These are phyloP conservation scores for Nectriaceae sp. DNA, from an alignment of 2,329 filamentous ascomycete species.

Conservation along the genomic window DNA sequence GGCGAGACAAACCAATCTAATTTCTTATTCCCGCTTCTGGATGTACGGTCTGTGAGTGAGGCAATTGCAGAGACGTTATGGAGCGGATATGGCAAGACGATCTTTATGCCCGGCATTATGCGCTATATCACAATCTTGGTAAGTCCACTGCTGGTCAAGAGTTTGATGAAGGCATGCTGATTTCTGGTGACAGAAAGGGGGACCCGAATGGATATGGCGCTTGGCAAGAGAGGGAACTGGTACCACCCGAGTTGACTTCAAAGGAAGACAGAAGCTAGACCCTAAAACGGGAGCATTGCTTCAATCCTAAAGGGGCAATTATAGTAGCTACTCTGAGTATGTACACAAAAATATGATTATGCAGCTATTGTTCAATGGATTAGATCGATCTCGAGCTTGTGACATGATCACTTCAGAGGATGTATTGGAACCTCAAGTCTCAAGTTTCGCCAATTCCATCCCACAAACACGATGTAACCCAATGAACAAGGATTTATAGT, in stretches of 20 bases:
- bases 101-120: slow-evolving; percentile 33
- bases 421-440: too few relatives aligned
- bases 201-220: slow-evolving; percentile 21
- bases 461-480: too few relatives aligned
- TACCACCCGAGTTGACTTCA: slow-evolving; percentile 4
- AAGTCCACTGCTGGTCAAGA: slow-evolving; percentile 8
- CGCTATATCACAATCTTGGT: slow-evolving; percentile 29
- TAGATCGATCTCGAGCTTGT: too few relatives aligned
- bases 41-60: slow-evolving; percentile 35
- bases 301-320: not conserved
- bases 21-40: slow-evolving; percentile 33
- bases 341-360: too few relatives aligned
- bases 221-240: slow-evolving; percentile 12
- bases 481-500: too few relatives aligned
- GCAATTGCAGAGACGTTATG: slow-evolving; percentile 30
- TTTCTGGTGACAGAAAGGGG: slow-evolving; percentile 14
- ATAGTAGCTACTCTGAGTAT: not conserved
- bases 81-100: slow-evolving; percentile 31
- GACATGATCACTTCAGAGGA: too few relatives aligned
- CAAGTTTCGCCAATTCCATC: too few relatives aligned
- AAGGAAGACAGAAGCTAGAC: slow-evolving; percentile 6
- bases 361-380: too few relatives aligned
- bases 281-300: slow-evolving; percentile 1
- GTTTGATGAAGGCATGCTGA: not conserved
- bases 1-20: slow-evolving; percentile 25